A percentile compares a stretch with the other conserved stretches of the same genome.
phyloP scores from a whole-genome alignment of 2,329 filamentous ascomycete species.

The Paecilomyces sp. region DNA sequence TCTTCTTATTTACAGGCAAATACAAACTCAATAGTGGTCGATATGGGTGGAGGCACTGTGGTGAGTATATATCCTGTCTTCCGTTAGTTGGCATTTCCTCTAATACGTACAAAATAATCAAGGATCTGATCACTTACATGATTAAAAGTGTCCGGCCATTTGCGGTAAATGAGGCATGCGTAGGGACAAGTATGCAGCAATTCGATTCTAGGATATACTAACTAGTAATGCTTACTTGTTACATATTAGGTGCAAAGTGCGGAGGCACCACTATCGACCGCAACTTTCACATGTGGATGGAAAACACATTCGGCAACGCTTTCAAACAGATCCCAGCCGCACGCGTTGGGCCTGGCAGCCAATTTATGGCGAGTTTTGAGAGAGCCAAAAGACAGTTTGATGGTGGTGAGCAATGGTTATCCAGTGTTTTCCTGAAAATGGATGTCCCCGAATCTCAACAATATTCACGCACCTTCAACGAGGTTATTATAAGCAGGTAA shows the following conservation, averaged over 20 bases:
- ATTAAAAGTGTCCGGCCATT: constrained; percentile 1
- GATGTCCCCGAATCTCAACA: no score
- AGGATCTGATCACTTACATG: constrained; percentile 6
- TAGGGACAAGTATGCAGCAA: constrained; percentile 1
- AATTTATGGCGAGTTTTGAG: not conserved
- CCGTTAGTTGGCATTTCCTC: not conserved
- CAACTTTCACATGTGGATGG: constrained; percentile 1
- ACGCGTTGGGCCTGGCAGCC: not conserved
- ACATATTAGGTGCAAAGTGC: constrained; percentile 3
- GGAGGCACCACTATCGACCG: constrained; percentile 4
- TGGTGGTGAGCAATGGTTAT: no score
- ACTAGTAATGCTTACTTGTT: no score
- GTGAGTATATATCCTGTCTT: not conserved
- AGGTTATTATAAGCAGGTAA: not conserved
- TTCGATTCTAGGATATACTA: no score
- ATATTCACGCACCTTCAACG: not conserved
- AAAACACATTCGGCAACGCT: not conserved
- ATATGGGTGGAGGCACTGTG: not conserved
- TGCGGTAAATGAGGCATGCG: constrained; percentile 1
- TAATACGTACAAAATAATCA: not conserved
- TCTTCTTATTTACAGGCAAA: not conserved
- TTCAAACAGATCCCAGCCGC: not conserved
- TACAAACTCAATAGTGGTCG: not conserved
- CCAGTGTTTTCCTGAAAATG: no score
- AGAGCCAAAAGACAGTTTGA: not conserved